Percentiles rank a stretch among this genome's conserved stretches.
phyloP scores from a whole-genome alignment of 257 asterid species.

The Ilex asprella region DNA sequence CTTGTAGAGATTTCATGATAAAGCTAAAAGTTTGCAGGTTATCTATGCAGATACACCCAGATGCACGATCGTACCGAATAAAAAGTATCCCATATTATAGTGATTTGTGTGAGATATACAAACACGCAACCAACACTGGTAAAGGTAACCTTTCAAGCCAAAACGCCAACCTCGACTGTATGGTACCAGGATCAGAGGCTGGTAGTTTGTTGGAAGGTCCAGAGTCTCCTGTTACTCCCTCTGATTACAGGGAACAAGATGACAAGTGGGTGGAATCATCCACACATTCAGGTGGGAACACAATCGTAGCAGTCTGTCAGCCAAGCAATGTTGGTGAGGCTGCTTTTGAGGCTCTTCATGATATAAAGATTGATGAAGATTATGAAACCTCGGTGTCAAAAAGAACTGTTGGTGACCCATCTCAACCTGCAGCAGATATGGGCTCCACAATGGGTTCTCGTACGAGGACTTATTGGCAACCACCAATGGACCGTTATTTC shows the following conservation, averaged over 20 bases:
- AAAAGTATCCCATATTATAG: slow-evolving; percentile 23
- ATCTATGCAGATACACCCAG: slow-evolving; percentile 30
- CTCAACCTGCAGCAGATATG: slow-evolving; percentile 12
- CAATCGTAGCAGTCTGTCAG: slow-evolving; percentile 1
- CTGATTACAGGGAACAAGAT: background rate
- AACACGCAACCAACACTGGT: slow-evolving; percentile 7
- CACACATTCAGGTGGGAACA: slow-evolving; percentile 9
- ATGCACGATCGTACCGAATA: slow-evolving; percentile 20
- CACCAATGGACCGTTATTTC: slow-evolving; percentile 36
- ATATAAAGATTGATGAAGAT: slow-evolving; percentile 26
- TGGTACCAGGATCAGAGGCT: slow-evolving; percentile 6
- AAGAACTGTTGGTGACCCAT: slow-evolving; percentile 13
- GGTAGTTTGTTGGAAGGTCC: slow-evolving; percentile 9
- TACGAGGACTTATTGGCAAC: slow-evolving; percentile 33
- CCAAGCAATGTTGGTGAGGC: slow-evolving; percentile 5
- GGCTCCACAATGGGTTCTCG: slow-evolving; percentile 14
- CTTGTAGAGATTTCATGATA: background rate
- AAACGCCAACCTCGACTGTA: slow-evolving; percentile 3
- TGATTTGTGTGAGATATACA: slow-evolving; percentile 25
- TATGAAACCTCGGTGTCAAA: slow-evolving; percentile 8
- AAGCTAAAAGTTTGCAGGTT: background rate
- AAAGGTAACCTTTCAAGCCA: slow-evolving; percentile 9
- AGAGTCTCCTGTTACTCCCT: slow-evolving; percentile 1
- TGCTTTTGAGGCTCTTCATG: slow-evolving; percentile 27
- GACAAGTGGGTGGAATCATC: slow-evolving; percentile 6